phyloP scores from a whole-genome alignment of 345 rosid species.

The Brassica incana region DNA sequence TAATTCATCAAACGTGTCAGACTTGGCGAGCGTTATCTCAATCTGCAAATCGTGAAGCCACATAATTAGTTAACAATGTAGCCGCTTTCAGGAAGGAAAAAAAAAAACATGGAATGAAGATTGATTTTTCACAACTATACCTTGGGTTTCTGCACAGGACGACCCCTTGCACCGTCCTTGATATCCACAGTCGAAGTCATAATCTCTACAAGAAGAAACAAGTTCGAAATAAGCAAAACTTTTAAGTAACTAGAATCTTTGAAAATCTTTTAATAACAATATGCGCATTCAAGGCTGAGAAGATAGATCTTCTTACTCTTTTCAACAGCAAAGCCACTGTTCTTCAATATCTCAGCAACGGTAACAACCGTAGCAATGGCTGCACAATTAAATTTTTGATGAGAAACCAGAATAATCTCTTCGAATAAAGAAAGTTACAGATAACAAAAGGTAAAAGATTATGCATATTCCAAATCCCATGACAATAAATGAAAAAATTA shows the following conservation, averaged over 20 bases:
- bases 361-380: conserved; percentile 94
- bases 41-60: conserved; percentile 45
- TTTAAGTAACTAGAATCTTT: conserved; percentile 2
- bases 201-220: conserved; percentile 51
- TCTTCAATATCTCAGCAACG: conserved; percentile 84
- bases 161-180: conserved; percentile 81
- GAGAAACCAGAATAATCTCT: conserved; percentile 1
- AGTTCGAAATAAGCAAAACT: neutral
- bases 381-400: conserved; percentile 40
- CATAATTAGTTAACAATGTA: neutral
- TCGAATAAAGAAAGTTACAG: conserved; percentile 1
- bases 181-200: conserved; percentile 84
- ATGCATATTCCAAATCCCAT: neutral
- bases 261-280: neutral
- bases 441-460: neutral
- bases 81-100: neutral
- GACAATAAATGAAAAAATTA: neutral
- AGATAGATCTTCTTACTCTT: conserved; percentile 56
- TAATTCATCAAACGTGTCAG: conserved; percentile 81
- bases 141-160: conserved; percentile 89
- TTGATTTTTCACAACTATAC: conserved; percentile 26
- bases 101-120: neutral
- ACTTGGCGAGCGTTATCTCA: conserved; percentile 75
- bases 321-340: conserved; percentile 86
- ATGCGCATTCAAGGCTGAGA: neutral